Base-by-base conservation (phyloP, 179 eudicot species). In the Corrigiola litoralis region DNA sequence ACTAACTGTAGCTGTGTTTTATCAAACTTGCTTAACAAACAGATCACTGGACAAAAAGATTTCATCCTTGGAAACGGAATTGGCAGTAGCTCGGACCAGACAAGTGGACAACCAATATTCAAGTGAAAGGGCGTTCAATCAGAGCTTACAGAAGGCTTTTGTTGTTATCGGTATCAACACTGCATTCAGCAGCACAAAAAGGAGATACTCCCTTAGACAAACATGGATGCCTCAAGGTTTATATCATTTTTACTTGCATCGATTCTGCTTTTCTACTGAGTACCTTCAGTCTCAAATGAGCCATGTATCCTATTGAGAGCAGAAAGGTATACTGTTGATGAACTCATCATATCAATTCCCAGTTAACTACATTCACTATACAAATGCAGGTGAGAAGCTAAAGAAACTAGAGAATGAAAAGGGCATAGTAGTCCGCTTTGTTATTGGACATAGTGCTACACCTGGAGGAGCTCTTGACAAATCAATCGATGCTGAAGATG, bases 191-290 rank as follows among this genome's bases (percentile, higher is more conserved):
- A 91, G 97, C 83, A 89, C 75, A 76, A 84, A 80, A 68, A 80
- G 96, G 14, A 71, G 97, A 55, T 83, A 86, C 44, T 89, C 96
- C 38, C 65, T 91, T 11, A 75, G 96, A 33, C 82, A 84, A 45
- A 91, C 97, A 44, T 91, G 97, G 97, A 86, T 91, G 97, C 96
- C 92, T 29, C 81, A 63, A 81, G 97, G 96, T 89, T 45, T 51
- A 34, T 50, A 45, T 13, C 12, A 18, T 20, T 27, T 41, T 25
- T n/a, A n/a, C n/a, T n/a, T n/a, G n/a, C n/a, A n/a, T n/a, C n/a
- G n/a, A 6, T 11, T 24, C 3, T n/a, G 51, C 1, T 36, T 50
- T n/a, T 27, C n/a, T 51, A 12, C 34, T 12, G 32, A 51, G 7
- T 51, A 25, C 0, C 13, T 51, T 50, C 32, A 23, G 4, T 4